Percentiles rank a stretch among this genome's conserved stretches.
phyloP scores from a whole-genome alignment of 176 grass and related monocot genomes.

The Tuctoria greenei region DNA sequence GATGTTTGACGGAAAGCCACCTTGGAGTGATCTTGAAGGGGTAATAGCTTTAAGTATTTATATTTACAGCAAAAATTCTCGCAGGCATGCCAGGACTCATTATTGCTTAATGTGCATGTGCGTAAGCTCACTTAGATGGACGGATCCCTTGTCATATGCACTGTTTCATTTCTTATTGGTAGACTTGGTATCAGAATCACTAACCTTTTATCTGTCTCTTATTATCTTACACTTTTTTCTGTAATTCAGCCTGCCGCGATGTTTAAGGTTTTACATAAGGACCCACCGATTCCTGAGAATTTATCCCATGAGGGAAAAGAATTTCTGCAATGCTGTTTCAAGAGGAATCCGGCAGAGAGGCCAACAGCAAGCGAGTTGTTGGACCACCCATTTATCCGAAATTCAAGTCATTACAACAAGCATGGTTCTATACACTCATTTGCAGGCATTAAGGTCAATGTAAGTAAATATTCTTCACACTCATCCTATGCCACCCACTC shows the following conservation, averaged over 20 bases:
- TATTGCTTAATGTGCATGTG: neutral
- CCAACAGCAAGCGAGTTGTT: constrained; percentile 67
- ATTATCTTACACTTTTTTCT: constrained; percentile 16
- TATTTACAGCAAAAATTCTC: constrained; percentile 29
- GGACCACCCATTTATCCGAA: constrained; percentile 79
- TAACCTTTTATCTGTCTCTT: constrained; percentile 4
- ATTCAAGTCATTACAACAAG: constrained; percentile 59
- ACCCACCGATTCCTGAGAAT: constrained; percentile 64
- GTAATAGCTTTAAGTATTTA: constrained; percentile 51
- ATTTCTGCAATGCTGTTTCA: constrained; percentile 80
- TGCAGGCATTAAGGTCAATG: constrained; percentile 46
- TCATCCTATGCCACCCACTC: neutral
- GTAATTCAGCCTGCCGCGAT: constrained; percentile 68
- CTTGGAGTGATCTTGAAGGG: constrained; percentile 97
- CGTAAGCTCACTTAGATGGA: constrained; percentile 15
- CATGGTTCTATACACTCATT: constrained; percentile 68
- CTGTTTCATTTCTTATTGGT: constrained; percentile 13
- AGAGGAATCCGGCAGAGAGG: constrained; percentile 78
- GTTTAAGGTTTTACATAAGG: constrained; percentile 89
- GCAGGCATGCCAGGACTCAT: constrained; percentile 30
- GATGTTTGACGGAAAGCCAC: constrained; percentile 87
- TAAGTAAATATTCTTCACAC: constrained; percentile 33
- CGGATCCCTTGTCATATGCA: constrained; percentile 8
- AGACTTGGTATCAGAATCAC: constrained; percentile 1
- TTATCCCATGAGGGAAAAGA: constrained; percentile 76